Conservation (phyloP, 768 basidiomycete species). For the Pilatotrama ljubarskyi region DNA sequence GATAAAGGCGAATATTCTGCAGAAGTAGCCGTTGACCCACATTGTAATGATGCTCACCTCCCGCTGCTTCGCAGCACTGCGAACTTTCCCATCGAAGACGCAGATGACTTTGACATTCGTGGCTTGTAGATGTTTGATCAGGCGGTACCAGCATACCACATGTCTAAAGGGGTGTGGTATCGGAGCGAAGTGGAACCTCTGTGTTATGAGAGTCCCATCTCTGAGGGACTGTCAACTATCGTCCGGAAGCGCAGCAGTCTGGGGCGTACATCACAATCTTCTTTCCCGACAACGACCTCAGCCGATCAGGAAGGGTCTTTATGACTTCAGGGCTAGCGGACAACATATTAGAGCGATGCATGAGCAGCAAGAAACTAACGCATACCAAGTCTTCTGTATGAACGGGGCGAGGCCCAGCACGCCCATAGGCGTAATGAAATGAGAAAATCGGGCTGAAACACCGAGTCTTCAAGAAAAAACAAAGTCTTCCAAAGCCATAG, state of each 20-base stretch:
- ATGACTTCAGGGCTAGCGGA: slow-evolving; percentile 63
- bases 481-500: not conserved
- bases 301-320: slow-evolving; percentile 60
- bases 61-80: slow-evolving; percentile 63
- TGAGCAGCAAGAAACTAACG: not conserved
- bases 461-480: too few relatives aligned
- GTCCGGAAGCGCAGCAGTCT: not conserved
- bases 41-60: slow-evolving; percentile 50
- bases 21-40: too few relatives aligned
- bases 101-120: slow-evolving; percentile 62
- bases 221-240: slow-evolving; percentile 38
- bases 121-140: slow-evolving; percentile 62
- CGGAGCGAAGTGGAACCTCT: slow-evolving; percentile 74
- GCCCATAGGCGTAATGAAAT: slow-evolving; percentile 49
- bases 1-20: too few relatives aligned
- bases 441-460: too few relatives aligned
- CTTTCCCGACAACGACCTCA: slow-evolving; percentile 62
- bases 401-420: slow-evolving; percentile 71
- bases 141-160: slow-evolving; percentile 75
- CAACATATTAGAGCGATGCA: not conserved
- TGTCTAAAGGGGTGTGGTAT: slow-evolving; percentile 66
- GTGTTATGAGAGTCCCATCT: slow-evolving; percentile 85
- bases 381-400: slow-evolving; percentile 61
- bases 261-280: slow-evolving; percentile 68
- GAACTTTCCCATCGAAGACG: slow-evolving; percentile 76